Percentiles rank a stretch among this genome's conserved stretches.
phyloP scores from a whole-genome alignment of 371 early-diverging fungal species.

The Coemansia sp. region DNA sequence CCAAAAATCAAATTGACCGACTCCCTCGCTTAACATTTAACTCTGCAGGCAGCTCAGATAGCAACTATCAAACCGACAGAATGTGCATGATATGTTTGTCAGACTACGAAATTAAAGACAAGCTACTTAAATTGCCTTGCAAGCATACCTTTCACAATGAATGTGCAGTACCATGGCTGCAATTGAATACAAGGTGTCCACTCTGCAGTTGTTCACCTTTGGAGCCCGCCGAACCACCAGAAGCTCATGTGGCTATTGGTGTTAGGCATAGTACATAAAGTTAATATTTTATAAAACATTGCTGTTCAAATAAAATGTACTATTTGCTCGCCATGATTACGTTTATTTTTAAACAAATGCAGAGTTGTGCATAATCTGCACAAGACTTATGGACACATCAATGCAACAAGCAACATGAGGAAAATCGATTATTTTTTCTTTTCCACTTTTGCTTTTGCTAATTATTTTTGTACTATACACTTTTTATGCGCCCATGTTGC shows the following conservation, averaged over 20 bases:
- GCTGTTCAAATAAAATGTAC: too few species aligned
- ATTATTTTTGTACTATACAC: background rate
- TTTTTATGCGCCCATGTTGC: background rate
- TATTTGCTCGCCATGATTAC: too few species aligned
- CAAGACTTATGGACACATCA: background rate
- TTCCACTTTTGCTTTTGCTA: background rate
- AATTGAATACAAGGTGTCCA: conserved; percentile 57
- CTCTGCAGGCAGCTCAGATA: background rate
- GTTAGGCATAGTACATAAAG: background rate
- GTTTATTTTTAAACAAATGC: background rate
- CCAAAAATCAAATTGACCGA: background rate
- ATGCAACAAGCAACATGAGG: background rate
- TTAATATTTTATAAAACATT: background rate
- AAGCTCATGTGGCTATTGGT: background rate
- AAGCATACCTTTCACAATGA: conserved; percentile 63
- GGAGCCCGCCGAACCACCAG: background rate
- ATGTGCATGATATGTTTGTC: conserved; percentile 66
- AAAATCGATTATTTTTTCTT: background rate
- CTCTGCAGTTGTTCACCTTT: conserved; percentile 43
- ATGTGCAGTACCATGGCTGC: conserved; percentile 67
- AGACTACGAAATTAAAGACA: conserved; percentile 57
- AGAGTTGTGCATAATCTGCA: background rate
- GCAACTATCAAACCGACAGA: background rate
- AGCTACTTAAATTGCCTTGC: conserved; percentile 61
- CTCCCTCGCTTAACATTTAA: background rate